A percentile compares a stretch with the other conserved stretches of the same genome.
Evolutionary conservation across 1,284 basidiomycete genomes (phyloP).

Genomic region (Sanguinoderma infundibulare): DNA sequence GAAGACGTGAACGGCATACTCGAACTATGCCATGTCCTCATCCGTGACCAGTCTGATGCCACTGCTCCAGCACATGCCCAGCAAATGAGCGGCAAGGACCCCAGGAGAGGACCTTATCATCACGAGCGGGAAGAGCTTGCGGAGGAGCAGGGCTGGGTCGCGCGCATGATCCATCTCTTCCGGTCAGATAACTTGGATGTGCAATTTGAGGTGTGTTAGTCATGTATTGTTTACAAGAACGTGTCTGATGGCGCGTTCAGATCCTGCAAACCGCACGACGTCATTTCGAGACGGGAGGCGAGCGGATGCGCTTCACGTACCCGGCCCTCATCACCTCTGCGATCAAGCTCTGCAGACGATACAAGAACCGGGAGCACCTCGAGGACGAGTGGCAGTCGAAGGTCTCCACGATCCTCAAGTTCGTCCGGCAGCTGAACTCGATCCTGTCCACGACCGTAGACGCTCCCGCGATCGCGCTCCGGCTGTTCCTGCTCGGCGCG

Average conservation of each 20-base stretch:
- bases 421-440: slow-evolving; percentile 88
- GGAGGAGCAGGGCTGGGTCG: slow-evolving; percentile 97
- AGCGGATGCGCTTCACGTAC: slow-evolving; percentile 93
- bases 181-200: slow-evolving; percentile 80
- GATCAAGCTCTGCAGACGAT: slow-evolving; percentile 89
- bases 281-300: slow-evolving; percentile 90
- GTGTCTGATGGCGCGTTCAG: slow-evolving; percentile 42
- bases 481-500: slow-evolving; percentile 92
- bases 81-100: slow-evolving; percentile 50
- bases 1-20: slow-evolving; percentile 93
- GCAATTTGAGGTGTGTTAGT: slow-evolving; percentile 81
- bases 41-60: slow-evolving; percentile 87
- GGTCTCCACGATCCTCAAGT: slow-evolving; percentile 86
- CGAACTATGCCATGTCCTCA: slow-evolving; percentile 88
- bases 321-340: slow-evolving; percentile 91
- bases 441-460: slow-evolving; percentile 92
- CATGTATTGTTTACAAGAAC: background rate
- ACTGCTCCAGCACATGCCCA: slow-evolving; percentile 38
- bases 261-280: slow-evolving; percentile 87
- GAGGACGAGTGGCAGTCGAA: slow-evolving; percentile 86
- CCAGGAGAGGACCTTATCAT: slow-evolving; percentile 59
- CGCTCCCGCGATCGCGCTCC: slow-evolving; percentile 86
- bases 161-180: slow-evolving; percentile 95
- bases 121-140: slow-evolving; percentile 87
- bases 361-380: slow-evolving; percentile 76